Percentiles rank a stretch among this genome's conserved stretches.
phyloP scores from a whole-genome alignment of 306 rosid genomes.

The Pueraria montana region DNA sequence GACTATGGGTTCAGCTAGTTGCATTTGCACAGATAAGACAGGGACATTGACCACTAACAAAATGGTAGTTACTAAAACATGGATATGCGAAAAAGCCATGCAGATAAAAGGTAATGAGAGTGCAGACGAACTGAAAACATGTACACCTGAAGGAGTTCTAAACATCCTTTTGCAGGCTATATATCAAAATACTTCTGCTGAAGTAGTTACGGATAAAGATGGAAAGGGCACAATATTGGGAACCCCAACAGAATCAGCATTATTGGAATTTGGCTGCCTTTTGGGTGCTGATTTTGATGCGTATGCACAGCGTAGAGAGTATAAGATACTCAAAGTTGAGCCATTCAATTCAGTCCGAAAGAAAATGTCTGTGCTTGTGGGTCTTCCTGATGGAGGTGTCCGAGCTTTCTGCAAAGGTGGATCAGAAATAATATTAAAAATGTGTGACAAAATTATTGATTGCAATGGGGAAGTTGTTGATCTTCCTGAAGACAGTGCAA shows the following conservation, averaged over 20 bases:
- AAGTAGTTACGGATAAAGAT: slow-evolving; percentile 72
- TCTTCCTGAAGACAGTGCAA: slow-evolving; percentile 63
- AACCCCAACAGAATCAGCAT: slow-evolving; percentile 92
- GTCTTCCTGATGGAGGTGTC: slow-evolving; percentile 68
- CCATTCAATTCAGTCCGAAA: slow-evolving; percentile 94
- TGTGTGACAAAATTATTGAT: slow-evolving; percentile 76
- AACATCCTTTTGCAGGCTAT: slow-evolving; percentile 74
- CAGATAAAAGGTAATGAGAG: slow-evolving; percentile 63
- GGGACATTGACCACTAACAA: slow-evolving; percentile 94
- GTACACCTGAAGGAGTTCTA: slow-evolving; percentile 61
- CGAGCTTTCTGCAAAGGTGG: slow-evolving; percentile 97
- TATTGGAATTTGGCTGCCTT: slow-evolving; percentile 81
- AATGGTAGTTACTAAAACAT: slow-evolving; percentile 81
- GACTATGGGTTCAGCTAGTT: slow-evolving; percentile 96
- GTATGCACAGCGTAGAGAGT: slow-evolving; percentile 55
- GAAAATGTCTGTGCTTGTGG: slow-evolving; percentile 92
- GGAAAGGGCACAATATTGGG: slow-evolving; percentile 78
- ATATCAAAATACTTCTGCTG: slow-evolving; percentile 86
- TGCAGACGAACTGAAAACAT: slow-evolving; percentile 58
- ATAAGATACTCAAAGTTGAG: slow-evolving; percentile 76
- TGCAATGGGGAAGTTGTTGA: slow-evolving; percentile 66
- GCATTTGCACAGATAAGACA: slow-evolving; percentile 98
- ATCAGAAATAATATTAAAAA: slow-evolving; percentile 82
- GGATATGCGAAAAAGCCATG: slow-evolving; percentile 67
- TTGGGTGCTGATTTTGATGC: slow-evolving; percentile 76